phyloP scores from a whole-genome alignment of 2,329 filamentous ascomycete genomes.

The Aureobasidium sp. region DNA sequence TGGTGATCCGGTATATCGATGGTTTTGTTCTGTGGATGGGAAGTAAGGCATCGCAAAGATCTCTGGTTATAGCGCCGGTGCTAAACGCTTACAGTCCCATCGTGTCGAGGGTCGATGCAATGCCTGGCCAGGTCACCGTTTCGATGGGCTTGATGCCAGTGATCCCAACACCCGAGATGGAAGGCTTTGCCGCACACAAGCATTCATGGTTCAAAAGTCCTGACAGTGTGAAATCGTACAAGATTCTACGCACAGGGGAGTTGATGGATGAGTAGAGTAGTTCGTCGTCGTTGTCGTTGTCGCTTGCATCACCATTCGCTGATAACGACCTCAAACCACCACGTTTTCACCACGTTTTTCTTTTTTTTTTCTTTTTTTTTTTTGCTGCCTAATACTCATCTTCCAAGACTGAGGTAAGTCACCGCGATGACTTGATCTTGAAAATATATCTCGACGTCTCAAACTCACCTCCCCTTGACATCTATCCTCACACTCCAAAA shows the following conservation, averaged over 20 bases:
- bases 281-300: not conserved
- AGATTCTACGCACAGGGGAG: slow-evolving; percentile 19
- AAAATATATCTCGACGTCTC: not conserved
- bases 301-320: not conserved
- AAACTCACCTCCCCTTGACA: not conserved
- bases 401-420: not conserved
- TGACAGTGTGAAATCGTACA: slow-evolving; percentile 30
- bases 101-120: slow-evolving; percentile 26
- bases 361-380: not conserved
- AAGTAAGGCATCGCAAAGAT: slow-evolving; percentile 29
- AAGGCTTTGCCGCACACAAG: slow-evolving; percentile 36
- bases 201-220: slow-evolving; percentile 37
- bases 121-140: slow-evolving; percentile 36
- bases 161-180: slow-evolving; percentile 38
- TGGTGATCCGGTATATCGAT: slow-evolving; percentile 37
- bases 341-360: not conserved
- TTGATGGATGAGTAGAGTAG: not conserved
- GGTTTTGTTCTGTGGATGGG: slow-evolving; percentile 39
- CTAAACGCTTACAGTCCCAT: slow-evolving; percentile 32
- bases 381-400: not conserved
- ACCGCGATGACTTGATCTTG: not conserved
- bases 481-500: not conserved
- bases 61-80: too few relatives aligned
- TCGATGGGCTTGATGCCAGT: slow-evolving; percentile 44
- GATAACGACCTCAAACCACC: not conserved